Base-by-base conservation (phyloP, 345 rosid species). In the Populus simonii region DNA sequence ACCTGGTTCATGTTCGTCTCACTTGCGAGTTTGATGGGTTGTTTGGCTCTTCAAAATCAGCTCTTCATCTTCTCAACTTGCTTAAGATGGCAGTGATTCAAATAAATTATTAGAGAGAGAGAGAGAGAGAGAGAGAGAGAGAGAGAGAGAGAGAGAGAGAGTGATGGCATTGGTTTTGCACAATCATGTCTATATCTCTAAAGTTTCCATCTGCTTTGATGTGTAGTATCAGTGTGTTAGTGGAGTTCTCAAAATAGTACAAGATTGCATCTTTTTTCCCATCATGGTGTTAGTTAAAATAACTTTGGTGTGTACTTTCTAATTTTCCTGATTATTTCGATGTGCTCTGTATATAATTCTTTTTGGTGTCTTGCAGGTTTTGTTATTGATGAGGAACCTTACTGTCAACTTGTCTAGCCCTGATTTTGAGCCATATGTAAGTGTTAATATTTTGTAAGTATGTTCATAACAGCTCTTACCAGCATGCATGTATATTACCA, bases 341-440 rank as follows among this genome's bases (percentile, higher is more conserved):
- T 15, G 17, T 53, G 3, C 7, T 36, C 15, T 35, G 17, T 63
- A 23, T 45, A 31, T 74, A 49, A 70, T 68, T 73, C 69, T 49
- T 15, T 53, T 73, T 74, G 74, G 35, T 80, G 66, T 68, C 73
- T 85, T 87, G 82, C 87, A 96, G 99, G 99, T 93, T 80, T 75
- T 96, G 74, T 81, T 96, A 75, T 75, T 96, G 90, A 96, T 93
- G 94, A 90, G 88, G 81, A 96, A 96, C 88, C 93, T 96, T 76
- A 86, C 94, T 45, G 80, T 92, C 36, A 96, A 96, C 88, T 84
- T 96, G 90, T 87, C 92, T 71, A 88, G 87, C 83, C 97, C 98
- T 82, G 94, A 88, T 80, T 91, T 91, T 77, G 96, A 92, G 87
- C 89, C 96, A 81, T 51, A 89, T 78, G 99, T 93, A 89, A 92